phyloP scores from a whole-genome alignment of 495 filamentous ascomycete genomes.

The Delitschia confertaspora region DNA sequence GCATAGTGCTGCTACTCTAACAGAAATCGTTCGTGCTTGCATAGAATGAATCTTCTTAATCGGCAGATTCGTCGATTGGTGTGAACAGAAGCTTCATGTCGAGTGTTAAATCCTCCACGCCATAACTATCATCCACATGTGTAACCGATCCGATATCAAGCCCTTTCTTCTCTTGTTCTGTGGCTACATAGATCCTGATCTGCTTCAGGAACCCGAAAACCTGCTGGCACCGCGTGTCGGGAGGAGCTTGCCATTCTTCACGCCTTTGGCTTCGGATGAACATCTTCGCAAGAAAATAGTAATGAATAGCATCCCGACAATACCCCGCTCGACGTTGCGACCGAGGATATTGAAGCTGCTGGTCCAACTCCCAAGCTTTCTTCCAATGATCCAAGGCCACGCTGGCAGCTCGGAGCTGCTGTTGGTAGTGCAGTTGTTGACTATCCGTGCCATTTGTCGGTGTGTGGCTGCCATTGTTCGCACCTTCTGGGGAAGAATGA shows the following conservation, averaged over 20 bases:
- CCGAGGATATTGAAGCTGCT: slow-evolving; percentile 52
- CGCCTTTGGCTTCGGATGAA: slow-evolving; percentile 42
- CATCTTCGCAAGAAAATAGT: slow-evolving; percentile 53
- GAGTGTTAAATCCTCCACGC: slow-evolving; percentile 49
- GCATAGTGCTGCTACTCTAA: too few relatives aligned
- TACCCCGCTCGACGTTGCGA: slow-evolving; percentile 50
- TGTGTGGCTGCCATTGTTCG: slow-evolving; percentile 37
- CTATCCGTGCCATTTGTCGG: slow-evolving; percentile 34
- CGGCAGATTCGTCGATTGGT: too few relatives aligned
- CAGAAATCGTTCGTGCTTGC: too few relatives aligned
- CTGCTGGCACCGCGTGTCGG: slow-evolving; percentile 49
- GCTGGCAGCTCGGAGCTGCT: slow-evolving; percentile 34
- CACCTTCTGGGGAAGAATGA: slow-evolving; percentile 37
- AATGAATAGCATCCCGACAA: slow-evolving; percentile 55
- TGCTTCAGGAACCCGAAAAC: slow-evolving; percentile 51
- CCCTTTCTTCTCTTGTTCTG: slow-evolving; percentile 44
- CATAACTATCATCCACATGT: slow-evolving; percentile 52
- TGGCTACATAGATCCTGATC: slow-evolving; percentile 46
- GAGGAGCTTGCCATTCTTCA: slow-evolving; percentile 40
- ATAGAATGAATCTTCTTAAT: too few relatives aligned
- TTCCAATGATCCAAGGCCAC: slow-evolving; percentile 57
- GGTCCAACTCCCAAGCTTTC: slow-evolving; percentile 54
- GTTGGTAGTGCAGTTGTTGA: slow-evolving; percentile 32
- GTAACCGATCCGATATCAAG: slow-evolving; percentile 50
- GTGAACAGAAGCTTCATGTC: slow-evolving; percentile 59